Evolutionary conservation across 208 protist species (phyloP), one percentile per base, ranked within the genome.

Genomic region (Leishmania tarentolae): DNA sequence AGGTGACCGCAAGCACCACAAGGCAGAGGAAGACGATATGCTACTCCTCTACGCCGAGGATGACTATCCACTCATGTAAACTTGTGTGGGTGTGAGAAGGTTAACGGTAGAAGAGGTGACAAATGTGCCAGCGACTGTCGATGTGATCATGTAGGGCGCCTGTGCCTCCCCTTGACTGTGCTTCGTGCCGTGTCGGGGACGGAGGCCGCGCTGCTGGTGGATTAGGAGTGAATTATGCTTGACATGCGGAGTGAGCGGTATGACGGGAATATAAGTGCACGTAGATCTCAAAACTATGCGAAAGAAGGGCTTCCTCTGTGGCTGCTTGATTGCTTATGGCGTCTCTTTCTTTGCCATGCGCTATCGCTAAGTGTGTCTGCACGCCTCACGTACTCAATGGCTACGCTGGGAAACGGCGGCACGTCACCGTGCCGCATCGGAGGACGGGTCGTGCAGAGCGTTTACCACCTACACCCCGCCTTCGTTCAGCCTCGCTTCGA

Each of bases 1-100:
- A 28, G 56, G 74, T 46, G 83, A 82, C 61, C 72, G 69, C 35
- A 90, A 90, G 78, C 82, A 88, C 15, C 83, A 78, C 9, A 86
- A 90, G 80, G 78, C 79, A 65, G 72, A 74, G 2, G 82, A 94
- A 7, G 91, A 96, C 9, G 92, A 96, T 37, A 47, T 87, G 31
- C 71, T 92, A 75, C 83, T 96, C 8, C 63, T 96, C 19, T 90
- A 90, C 57, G 86, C 83, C 28, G 90, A 93, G 35, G 86, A 89
- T 56, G 90, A 93, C 65, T 93, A 93, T 70, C 86, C 81, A 17
- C 86, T 87, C 79, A 81, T 92, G 68, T 92, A 66, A 63, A 13
- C 44, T 5, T 0, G 50, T 24, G 50, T 76, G 50, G 1, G 1
- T 76, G 50, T 28, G 2, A n/a, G 15, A 5, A 46, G 40, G 65